Evolutionary conservation across 2,329 filamentous ascomycete species (phyloP).

Genomic region (Ascochyta viciae-villosae): DNA sequence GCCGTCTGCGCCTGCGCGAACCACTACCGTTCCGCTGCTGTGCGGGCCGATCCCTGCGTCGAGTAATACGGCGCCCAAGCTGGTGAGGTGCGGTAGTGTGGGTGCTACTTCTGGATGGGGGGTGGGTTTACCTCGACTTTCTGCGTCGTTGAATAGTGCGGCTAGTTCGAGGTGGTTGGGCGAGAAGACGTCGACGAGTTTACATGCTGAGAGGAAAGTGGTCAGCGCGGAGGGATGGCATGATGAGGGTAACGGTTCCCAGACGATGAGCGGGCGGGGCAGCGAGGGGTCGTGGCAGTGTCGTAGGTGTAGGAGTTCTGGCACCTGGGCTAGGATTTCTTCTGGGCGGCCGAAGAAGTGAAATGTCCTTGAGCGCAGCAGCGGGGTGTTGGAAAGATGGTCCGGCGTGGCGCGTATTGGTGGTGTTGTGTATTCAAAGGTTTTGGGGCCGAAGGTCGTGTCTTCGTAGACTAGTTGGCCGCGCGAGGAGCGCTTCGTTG

Average conservation of each 20-base stretch:
- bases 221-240: constrained; percentile 16
- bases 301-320: constrained; percentile 21
- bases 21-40: constrained; percentile 13
- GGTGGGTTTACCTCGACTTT: no score
- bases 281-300: background rate
- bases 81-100: background rate
- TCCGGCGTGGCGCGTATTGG: constrained; percentile 20
- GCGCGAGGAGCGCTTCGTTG: constrained; percentile 12
- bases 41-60: background rate
- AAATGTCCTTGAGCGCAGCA: constrained; percentile 23
- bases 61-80: background rate
- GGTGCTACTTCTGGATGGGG: background rate
- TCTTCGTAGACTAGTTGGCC: constrained; percentile 31
- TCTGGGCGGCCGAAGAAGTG: constrained; percentile 29
- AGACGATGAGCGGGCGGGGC: constrained; percentile 24
- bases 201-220: constrained; percentile 20
- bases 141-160: constrained; percentile 13
- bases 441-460: constrained; percentile 31
- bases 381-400: constrained; percentile 15
- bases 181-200: constrained; percentile 32
- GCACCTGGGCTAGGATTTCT: constrained; percentile 23
- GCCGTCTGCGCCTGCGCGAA: constrained; percentile 24
- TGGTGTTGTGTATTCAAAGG: constrained; percentile 24
- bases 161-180: constrained; percentile 33
- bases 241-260: constrained; percentile 30